Evolutionary conservation across 768 basidiomycete species (phyloP), one percentile per base, ranked within the genome.

Genomic region (Dentipellis fragilis): DNA sequence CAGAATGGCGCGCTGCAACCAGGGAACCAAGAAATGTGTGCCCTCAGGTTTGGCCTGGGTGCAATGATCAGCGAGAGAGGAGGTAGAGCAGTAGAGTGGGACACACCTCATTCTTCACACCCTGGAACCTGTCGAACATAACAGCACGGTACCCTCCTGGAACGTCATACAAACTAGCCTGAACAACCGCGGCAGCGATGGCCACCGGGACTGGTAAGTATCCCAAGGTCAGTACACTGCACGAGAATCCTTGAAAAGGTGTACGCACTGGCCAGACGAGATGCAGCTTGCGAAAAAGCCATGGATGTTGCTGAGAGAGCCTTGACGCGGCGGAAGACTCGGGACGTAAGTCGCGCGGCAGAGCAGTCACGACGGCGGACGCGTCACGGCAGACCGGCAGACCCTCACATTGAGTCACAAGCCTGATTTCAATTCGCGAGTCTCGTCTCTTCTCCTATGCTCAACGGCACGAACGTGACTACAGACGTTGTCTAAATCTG

Each of bases 111-210:
- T 85, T 77, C 71, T 85, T 85, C 51, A 96, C 94, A 65, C 93
- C 94, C 48, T 87, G 80, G 68, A 99, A 97, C 64, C 95, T 80
- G 72, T 98, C 95, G 72, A 99, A 98, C 87, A 98, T 94, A 61
- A 99, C 94, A 38, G 94, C 94, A 56, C 89, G 79, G 72, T 85
- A 93, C 45, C 94, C 94, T 62, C 94, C 80, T 10, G 80, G 80
- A 46, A 82, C 80, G 65, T 83, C 81, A 66, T 83, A 83, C 56
- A 83, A 66, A 51, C 76, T 75, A 9, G 80, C 69, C 57, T 80
- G 74, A 39, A 75, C 61, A 29, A 74, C 60, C 1, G 72, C 73
- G 9, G 73, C 68, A 10, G 72, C 77, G 59, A 80, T 64, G 29
- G 74, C 75, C 52, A 75, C 81, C 50, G 94, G 94, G 42, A 96